Evolutionary conservation across 441 rosid species (phyloP).

Genomic region (Gossypium aridum): DNA sequence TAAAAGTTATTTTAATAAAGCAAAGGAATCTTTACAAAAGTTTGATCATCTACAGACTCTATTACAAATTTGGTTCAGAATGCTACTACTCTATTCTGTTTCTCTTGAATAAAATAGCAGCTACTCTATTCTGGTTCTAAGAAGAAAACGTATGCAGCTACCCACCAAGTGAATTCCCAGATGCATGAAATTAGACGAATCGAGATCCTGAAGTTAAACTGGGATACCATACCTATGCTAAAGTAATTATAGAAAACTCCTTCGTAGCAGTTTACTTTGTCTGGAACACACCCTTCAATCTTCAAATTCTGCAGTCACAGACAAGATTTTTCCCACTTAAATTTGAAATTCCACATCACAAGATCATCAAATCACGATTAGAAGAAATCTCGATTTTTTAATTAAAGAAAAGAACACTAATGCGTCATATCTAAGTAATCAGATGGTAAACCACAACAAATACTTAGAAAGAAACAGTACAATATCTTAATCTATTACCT

Average conservation of each 20-base stretch:
- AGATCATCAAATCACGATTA: neutral
- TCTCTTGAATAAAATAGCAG: neutral
- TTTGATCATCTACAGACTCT: neutral
- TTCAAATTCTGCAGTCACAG: conserved; percentile 42
- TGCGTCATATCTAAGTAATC: neutral
- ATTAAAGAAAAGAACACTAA: neutral
- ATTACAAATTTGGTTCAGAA: neutral
- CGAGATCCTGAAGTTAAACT: neutral
- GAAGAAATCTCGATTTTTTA: neutral
- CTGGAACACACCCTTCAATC: conserved; percentile 58
- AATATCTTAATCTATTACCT: neutral
- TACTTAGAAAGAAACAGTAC: neutral
- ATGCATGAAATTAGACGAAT: neutral
- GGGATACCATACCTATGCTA: conserved; percentile 64
- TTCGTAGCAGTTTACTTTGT: conserved; percentile 47
- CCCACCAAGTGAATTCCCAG: neutral
- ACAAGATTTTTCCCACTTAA: conserved; percentile 9
- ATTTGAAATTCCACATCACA: conserved; percentile 11
- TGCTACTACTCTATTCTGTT: neutral
- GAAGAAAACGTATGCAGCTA: neutral
- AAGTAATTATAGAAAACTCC: conserved; percentile 93
- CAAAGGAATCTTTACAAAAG: neutral
- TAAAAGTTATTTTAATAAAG: neutral
- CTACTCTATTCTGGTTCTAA: neutral
- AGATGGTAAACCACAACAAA: neutral